Evolutionary conservation across 139 green algal species (phyloP), one percentile per base, ranked within the genome.

Genomic region (Ettlia oleoabundans): DNA sequence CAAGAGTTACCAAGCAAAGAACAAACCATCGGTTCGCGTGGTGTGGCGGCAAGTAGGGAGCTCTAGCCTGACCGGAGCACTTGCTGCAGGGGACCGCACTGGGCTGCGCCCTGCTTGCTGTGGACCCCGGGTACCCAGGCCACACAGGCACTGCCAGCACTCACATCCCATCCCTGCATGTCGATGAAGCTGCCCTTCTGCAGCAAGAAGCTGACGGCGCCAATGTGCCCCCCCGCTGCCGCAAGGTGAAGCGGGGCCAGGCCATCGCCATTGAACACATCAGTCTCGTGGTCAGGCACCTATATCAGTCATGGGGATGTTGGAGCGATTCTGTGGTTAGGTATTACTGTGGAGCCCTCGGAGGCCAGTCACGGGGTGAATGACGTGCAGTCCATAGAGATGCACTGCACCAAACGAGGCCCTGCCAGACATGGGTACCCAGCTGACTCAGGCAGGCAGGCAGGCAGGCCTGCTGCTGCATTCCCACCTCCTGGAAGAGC

Each of bases 231-330:
- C 19, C 84, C 62, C 18, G 28, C 13, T 0, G 90, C 83, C 18
- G 91, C 91, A 58, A 94, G 78, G 82, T 91, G 92, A 69, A 94
- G 73, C 3, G 87, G 82, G 4, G 89, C 88, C 35, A 58, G 35
- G 30, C 91, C 91, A 0, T 94, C 63, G 30, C n/a, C 76, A 84
- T 92, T 86, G 47, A 93, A 67, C 43, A 92, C 88, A 0, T 82
- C 74, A 7, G 61, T 64, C 33, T 86, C 69, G 21, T 64, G 51
- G 1, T 86, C 71, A 4, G 72, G 61, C 2, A 42, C 41, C 55
- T 86, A 58, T 43, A 64, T n/a, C n/a, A n/a, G n/a, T n/a, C n/a
- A n/a, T n/a, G n/a, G n/a, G n/a, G n/a, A n/a, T n/a, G n/a, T 4
- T 22, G 35, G 26, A 26, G 3, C 15, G 38, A n/a, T n/a, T n/a